Evolutionary conservation across 257 asterid genomes (phyloP).

Genomic region (Solanum chmielewskii): DNA sequence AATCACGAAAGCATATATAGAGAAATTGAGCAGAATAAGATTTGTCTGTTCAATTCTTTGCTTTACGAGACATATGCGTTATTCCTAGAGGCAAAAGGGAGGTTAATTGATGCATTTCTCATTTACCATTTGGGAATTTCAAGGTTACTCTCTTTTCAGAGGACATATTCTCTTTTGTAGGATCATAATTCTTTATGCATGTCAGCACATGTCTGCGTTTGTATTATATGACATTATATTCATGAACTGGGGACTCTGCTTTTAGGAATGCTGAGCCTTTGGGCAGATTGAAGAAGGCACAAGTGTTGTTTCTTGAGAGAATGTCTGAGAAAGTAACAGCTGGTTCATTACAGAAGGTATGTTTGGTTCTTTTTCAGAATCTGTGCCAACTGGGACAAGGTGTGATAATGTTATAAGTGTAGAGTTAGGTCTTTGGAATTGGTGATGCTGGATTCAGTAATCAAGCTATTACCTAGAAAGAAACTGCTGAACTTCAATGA

Average conservation of each 20-base stretch:
- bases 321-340: conserved; percentile 55
- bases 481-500: not conserved
- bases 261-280: conserved; percentile 75
- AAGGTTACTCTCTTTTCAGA: conserved; percentile 29
- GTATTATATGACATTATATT: not conserved
- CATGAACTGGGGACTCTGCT: not conserved
- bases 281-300: conserved; percentile 84
- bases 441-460: not conserved
- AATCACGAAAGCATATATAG: conserved; percentile 48
- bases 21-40: conserved; percentile 56
- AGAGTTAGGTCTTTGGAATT: not conserved
- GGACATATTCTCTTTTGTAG: not conserved
- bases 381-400: not conserved
- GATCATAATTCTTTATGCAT: not conserved
- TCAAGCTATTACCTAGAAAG: not conserved
- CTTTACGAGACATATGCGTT: conserved; percentile 70
- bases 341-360: conserved; percentile 61
- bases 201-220: not conserved
- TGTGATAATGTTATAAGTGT: not conserved
- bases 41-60: conserved; percentile 47
- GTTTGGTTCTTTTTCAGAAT: not conserved
- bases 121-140: conserved; percentile 82
- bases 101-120: conserved; percentile 55
- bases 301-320: conserved; percentile 86
- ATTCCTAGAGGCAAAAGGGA: conserved; percentile 74